A percentile compares a stretch with the other conserved stretches of the same genome.
Conservation (phyloP, 495 filamentous ascomycete genomes). For the Talaromyces wortmannii region DNA sequence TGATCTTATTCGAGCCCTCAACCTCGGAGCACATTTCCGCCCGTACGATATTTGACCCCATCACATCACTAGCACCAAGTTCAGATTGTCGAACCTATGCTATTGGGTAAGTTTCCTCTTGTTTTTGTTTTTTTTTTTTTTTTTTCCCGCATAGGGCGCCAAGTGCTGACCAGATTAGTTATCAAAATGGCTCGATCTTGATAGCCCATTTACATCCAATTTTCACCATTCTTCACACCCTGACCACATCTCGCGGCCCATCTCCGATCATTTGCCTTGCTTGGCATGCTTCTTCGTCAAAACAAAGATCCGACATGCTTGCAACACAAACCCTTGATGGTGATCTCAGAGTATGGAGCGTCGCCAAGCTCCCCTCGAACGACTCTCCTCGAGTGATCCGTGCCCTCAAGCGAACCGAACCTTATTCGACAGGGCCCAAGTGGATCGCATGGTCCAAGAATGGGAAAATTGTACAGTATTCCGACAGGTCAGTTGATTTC, state of each 20-base stretch:
- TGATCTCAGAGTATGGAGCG: constrained; percentile 93
- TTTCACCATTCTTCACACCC: constrained; percentile 91
- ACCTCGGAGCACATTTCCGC: constrained; percentile 91
- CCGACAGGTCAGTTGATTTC: constrained; percentile 69
- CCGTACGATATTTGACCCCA: constrained; percentile 87
- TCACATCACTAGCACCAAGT: constrained; percentile 84
- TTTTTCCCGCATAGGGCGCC: neutral
- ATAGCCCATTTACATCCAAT: constrained; percentile 83
- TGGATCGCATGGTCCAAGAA: constrained; percentile 99
- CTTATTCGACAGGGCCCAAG: constrained; percentile 68
- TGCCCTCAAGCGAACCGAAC: constrained; percentile 74
- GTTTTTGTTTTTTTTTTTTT: neutral
- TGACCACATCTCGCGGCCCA: constrained; percentile 73
- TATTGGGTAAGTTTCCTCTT: constrained; percentile 63
- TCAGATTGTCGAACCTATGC: constrained; percentile 96
- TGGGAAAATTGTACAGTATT: constrained; percentile 87
- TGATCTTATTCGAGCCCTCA: constrained; percentile 89
- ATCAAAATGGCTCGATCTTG: constrained; percentile 90
- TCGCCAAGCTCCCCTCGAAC: constrained; percentile 74
- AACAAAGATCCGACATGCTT: constrained; percentile 97
- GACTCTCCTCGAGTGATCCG: constrained; percentile 80
- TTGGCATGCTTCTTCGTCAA: constrained; percentile 96
- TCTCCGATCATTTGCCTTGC: constrained; percentile 85
- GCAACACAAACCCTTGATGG: constrained; percentile 88
- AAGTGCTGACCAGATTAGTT: constrained; percentile 42